Percentiles rank a stretch among this genome's conserved stretches.
phyloP scores from a whole-genome alignment of 1,284 basidiomycete genomes.

The Rhodotorula sp. region DNA sequence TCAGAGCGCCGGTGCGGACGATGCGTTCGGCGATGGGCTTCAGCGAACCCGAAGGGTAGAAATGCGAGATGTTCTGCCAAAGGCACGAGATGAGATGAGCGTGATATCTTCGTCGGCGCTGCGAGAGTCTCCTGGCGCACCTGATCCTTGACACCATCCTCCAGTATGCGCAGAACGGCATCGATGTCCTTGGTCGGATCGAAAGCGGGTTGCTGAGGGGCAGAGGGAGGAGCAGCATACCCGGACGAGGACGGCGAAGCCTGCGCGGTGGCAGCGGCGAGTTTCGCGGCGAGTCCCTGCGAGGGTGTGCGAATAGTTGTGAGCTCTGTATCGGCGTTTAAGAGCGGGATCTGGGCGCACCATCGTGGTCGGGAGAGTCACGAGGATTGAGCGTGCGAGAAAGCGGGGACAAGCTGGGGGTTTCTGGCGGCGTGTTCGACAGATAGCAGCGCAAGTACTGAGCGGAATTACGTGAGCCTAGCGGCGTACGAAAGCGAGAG shows the following conservation, averaged over 20 bases:
- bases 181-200: slow-evolving; percentile 12
- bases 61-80: slow-evolving; percentile 15
- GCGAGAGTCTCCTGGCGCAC: neutral
- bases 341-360: neutral
- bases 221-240: neutral
- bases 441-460: no score
- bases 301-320: no score
- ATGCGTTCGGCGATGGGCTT: slow-evolving; percentile 52
- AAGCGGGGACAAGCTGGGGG: no score
- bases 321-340: neutral
- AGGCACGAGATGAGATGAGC: no score
- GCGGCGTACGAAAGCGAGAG: no score
- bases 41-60: slow-evolving; percentile 44
- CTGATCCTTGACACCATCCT: slow-evolving; percentile 24
- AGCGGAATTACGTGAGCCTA: no score
- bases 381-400: no score
- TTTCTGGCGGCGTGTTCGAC: no score
- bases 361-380: neutral
- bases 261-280: slow-evolving; percentile 15
- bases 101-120: neutral
- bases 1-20: slow-evolving; percentile 50
- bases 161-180: slow-evolving; percentile 3
- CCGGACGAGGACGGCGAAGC: neutral
- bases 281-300: slow-evolving; percentile 29
- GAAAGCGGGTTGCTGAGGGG: neutral